Conservation (phyloP, 805 yeast genomes). For the Lipomyces oligophaga region DNA sequence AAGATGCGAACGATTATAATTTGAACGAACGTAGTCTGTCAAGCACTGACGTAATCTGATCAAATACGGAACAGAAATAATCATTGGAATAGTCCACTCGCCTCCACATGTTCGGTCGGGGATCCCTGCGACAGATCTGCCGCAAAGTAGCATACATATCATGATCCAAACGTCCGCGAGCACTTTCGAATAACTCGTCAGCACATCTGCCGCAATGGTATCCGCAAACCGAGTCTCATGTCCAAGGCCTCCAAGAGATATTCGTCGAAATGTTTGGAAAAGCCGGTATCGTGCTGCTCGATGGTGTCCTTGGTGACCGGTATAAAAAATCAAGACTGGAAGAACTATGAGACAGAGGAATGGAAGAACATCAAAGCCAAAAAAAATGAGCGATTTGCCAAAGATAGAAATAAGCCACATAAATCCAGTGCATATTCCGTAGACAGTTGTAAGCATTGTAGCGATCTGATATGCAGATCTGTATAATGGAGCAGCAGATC, state of each 20-base stretch:
- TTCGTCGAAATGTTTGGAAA: constrained; percentile 44
- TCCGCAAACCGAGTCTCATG: constrained; percentile 62
- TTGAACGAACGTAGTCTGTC: constrained; percentile 51
- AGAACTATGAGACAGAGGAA: constrained; percentile 40
- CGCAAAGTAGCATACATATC: constrained; percentile 45
- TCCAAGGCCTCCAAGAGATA: constrained; percentile 59
- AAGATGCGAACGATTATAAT: constrained; percentile 50
- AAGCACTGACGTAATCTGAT: constrained; percentile 81
- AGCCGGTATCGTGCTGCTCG: constrained; percentile 43
- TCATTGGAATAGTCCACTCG: constrained; percentile 38
- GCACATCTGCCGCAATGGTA: constrained; percentile 74
- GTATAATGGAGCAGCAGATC: constrained; percentile 31
- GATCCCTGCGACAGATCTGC: constrained; percentile 35
- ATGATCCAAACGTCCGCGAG: constrained; percentile 65
- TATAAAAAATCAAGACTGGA: constrained; percentile 41
- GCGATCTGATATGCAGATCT: constrained; percentile 41
- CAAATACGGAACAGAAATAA: constrained; percentile 55
- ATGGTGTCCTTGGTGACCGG: constrained; percentile 39
- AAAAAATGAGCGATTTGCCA: constrained; percentile 30
- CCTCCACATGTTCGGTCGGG: constrained; percentile 41
- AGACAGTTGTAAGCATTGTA: constrained; percentile 33
- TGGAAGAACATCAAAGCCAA: constrained; percentile 40
- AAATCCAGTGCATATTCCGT: constrained; percentile 31
- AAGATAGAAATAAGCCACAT: constrained; percentile 34
- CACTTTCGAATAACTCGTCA: constrained; percentile 76